Conservation (phyloP, 1,139 yeast species). For the Candida mesenterica region DNA sequence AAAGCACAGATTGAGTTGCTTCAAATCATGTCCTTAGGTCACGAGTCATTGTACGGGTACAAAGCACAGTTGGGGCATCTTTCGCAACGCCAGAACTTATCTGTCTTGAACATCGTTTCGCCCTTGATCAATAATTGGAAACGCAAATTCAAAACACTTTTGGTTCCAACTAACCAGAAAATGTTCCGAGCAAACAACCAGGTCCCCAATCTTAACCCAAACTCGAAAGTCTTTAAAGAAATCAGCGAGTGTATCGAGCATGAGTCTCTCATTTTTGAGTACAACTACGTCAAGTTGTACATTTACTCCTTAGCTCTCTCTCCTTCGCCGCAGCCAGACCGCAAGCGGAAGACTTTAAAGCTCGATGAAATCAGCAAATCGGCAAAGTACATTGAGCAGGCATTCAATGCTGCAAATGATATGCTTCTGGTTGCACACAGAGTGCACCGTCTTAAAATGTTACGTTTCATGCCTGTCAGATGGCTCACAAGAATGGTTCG, state of each 20-base stretch:
- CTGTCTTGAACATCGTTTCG: constrained; percentile 67
- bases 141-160: constrained; percentile 53
- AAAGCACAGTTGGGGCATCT: constrained; percentile 55
- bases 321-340: constrained; percentile 24
- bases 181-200: constrained; percentile 27
- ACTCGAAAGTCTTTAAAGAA: constrained; percentile 38
- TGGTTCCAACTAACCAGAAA: constrained; percentile 46
- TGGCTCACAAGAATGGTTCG: constrained; percentile 90
- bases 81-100: constrained; percentile 65
- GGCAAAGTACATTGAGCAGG: constrained; percentile 76
- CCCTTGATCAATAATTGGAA: constrained; percentile 83
- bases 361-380: constrained; percentile 71
- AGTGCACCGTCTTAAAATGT: constrained; percentile 60
- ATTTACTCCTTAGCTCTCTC: constrained; percentile 78
- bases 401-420: constrained; percentile 82
- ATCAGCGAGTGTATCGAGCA: constrained; percentile 49
- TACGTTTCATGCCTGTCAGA: constrained; percentile 81
- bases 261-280: constrained; percentile 78
- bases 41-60: constrained; percentile 74
- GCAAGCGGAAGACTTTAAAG: constrained; percentile 37
- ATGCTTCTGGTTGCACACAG: constrained; percentile 70
- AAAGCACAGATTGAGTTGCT: constrained; percentile 76
- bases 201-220: constrained; percentile 34
- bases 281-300: constrained; percentile 77
- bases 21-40: constrained; percentile 78